Base-by-base conservation (phyloP, 345 rosid genomes). In the Lepidium didymum region DNA sequence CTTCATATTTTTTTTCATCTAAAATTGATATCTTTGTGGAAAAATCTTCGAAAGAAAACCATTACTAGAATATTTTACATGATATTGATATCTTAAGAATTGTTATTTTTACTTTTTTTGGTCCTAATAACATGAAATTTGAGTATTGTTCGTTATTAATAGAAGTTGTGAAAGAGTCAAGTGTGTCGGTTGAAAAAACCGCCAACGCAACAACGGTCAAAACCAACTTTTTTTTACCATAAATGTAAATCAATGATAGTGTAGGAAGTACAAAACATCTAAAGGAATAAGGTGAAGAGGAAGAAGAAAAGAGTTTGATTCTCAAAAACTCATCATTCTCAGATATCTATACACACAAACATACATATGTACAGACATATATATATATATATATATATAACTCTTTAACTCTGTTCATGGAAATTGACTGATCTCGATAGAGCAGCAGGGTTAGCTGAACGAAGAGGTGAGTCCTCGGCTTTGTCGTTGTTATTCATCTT, bases 391-490 rank as follows among this genome's bases (percentile, higher is more conserved):
- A 43, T 3, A 18, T 50, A 21, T 61, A 35, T 12, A 75, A 61
- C 69, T 40, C 64, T 27, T 27, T 74, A 89, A 56, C 68, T 60
- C 63, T 57, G 81, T 78, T 89, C 96, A 25, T 79, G 95, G 81
- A 92, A 92, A 75, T 78, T 80, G 47, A 79, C 61, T 37, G 95
- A 89, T 74, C 98, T 83, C 56, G 91, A 92, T 77, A 89, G 58
- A 40, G 98, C 96, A 18, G 96, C 96, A 8, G 98, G 98, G 73
- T 92, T 92, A 44, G 96, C 95, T 16, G 29, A 60, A 64, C 77
- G 69, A 8, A 68, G 65, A 3, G 82, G 79, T n/a, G 85, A 74
- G 33, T 80, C 42, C 47, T 87, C 81, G 0, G 77, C 56, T 66
- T 58, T 67, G 10, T 42, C 67, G 10, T 74, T 53, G 64, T 49